Evolutionary conservation across 352 stramenopile genomes (phyloP).

Genomic region (Elongisporangium anandrum): DNA sequence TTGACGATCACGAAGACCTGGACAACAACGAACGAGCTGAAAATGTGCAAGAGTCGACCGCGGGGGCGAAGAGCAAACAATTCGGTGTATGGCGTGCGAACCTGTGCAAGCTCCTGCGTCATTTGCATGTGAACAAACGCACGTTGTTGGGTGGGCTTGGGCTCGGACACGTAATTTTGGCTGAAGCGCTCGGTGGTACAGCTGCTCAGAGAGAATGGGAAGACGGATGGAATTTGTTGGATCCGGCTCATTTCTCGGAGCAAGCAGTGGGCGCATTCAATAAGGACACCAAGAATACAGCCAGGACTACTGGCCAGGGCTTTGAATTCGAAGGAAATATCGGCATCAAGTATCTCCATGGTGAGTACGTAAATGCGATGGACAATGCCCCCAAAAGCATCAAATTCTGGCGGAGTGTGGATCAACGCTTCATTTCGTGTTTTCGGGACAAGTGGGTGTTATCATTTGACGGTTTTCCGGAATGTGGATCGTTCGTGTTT

Average conservation of each 20-base stretch:
- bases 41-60: conserved; percentile 5
- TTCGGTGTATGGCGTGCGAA: conserved; percentile 9
- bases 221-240: conserved; percentile 19
- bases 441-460: conserved; percentile 13
- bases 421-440: conserved; percentile 14
- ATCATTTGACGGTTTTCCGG: conserved; percentile 19
- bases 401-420: conserved; percentile 12
- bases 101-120: conserved; percentile 19
- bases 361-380: conserved; percentile 18
- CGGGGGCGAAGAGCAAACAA: background rate
- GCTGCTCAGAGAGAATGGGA: conserved; percentile 10
- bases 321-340: conserved; percentile 4
- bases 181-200: conserved; percentile 13
- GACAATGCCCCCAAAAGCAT: conserved; percentile 7
- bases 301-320: background rate
- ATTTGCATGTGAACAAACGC: conserved; percentile 17
- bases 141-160: conserved; percentile 18
- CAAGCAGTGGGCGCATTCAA: background rate
- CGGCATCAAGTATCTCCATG: conserved; percentile 21
- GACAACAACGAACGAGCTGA: background rate
- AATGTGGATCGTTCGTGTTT: conserved; percentile 21
- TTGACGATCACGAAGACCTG: background rate
- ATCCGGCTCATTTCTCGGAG: background rate
- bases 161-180: conserved; percentile 25
- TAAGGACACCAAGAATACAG: background rate